phyloP scores from a whole-genome alignment of 1,284 basidiomycete species.

The Bjerkandera adusta region DNA sequence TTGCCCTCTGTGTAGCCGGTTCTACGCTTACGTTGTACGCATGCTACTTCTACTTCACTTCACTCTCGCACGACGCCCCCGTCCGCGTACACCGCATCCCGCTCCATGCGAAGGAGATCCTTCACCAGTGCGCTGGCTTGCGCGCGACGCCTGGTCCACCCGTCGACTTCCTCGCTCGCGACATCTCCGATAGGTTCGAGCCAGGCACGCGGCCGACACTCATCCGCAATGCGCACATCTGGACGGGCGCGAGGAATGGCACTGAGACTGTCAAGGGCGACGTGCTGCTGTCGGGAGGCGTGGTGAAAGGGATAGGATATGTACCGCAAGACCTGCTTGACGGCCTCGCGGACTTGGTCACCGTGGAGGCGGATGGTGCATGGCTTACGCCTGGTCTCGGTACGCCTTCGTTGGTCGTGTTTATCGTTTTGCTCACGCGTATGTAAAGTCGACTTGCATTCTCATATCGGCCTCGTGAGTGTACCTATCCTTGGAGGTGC shows the following conservation, averaged over 20 bases:
- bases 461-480: constrained; percentile 73
- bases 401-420: constrained; percentile 19
- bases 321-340: constrained; percentile 39
- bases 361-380: constrained; percentile 56
- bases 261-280: constrained; percentile 63
- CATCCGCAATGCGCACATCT: constrained; percentile 78
- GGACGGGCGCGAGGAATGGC: constrained; percentile 72
- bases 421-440: background rate
- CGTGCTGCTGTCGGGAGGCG: constrained; percentile 55
- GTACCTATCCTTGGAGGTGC: constrained; percentile 48
- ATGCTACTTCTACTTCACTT: constrained; percentile 17
- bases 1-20: constrained; percentile 18
- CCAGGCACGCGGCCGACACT: constrained; percentile 61
- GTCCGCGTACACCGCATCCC: constrained; percentile 35
- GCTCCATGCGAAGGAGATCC: constrained; percentile 41
- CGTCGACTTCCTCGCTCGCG: constrained; percentile 49
- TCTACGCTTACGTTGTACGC: constrained; percentile 21
- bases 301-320: constrained; percentile 56
- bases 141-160: constrained; percentile 46
- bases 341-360: constrained; percentile 39
- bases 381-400: constrained; percentile 72
- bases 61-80: background rate
- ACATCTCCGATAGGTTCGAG: constrained; percentile 71
- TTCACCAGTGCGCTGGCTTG: constrained; percentile 46
- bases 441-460: constrained; percentile 67